Percentiles rank a stretch among this genome's conserved stretches.
phyloP scores from a whole-genome alignment of 1,284 basidiomycete species.

The Heterobasidion annosum region DNA sequence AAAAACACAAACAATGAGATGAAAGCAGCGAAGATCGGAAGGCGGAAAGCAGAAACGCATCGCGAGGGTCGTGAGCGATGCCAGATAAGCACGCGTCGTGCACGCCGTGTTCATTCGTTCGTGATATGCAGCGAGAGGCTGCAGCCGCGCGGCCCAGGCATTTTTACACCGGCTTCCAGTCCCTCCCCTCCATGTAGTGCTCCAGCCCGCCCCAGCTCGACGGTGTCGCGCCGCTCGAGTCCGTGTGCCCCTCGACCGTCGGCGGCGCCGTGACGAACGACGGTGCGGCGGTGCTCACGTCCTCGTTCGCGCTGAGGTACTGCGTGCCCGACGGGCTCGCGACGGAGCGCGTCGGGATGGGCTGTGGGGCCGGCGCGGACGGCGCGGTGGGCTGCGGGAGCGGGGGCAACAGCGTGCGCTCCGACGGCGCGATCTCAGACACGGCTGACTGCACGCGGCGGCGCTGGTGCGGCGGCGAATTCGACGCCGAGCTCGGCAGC shows the following conservation, averaged over 20 bases:
- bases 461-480: slow-evolving; percentile 9
- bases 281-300: slow-evolving; percentile 57
- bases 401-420: slow-evolving; percentile 8
- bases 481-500: slow-evolving; percentile 2
- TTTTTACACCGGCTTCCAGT: slow-evolving; percentile 2
- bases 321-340: slow-evolving; percentile 1
- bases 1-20: too few species aligned
- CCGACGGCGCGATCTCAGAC: slow-evolving; percentile 15
- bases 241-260: slow-evolving; percentile 41
- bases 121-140: too few species aligned
- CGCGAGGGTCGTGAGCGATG: not conserved
- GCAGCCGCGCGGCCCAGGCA: not conserved
- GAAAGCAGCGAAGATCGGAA: too few species aligned
- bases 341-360: not conserved
- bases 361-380: not conserved
- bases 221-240: slow-evolving; percentile 23
- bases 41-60: too few species aligned
- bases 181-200: slow-evolving; percentile 13
- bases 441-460: slow-evolving; percentile 14
- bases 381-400: not conserved
- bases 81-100: not conserved
- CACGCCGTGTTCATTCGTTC: not conserved
- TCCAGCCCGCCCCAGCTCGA: slow-evolving; percentile 28
- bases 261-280: slow-evolving; percentile 60
- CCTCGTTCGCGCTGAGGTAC: slow-evolving; percentile 33